These are phyloP conservation scores for Sarocladium brachiariae DNA, from an alignment of 2,329 filamentous ascomycete species.

Conservation along the genomic window DNA sequence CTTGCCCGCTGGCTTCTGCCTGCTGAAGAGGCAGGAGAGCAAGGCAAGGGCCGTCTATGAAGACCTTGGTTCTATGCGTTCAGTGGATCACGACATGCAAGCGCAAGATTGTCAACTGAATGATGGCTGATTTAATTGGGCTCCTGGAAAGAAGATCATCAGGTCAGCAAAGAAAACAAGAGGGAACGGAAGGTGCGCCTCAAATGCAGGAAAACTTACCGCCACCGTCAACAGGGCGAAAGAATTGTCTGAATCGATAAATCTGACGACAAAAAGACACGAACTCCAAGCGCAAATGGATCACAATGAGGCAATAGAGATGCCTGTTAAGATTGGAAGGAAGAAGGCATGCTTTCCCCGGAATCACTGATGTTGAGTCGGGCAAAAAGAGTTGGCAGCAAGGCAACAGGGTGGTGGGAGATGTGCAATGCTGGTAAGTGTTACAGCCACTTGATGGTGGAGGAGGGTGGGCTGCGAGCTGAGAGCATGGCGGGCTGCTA, in stretches of 20 bases:
- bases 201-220: neutral
- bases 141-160: neutral
- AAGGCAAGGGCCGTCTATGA: slow-evolving; percentile 8
- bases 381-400: neutral
- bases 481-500: slow-evolving; percentile 1
- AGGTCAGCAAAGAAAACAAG: slow-evolving; percentile 2
- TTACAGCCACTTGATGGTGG: neutral
- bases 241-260: neutral
- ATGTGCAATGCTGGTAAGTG: neutral
- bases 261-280: neutral
- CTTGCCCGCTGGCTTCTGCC: slow-evolving; percentile 5
- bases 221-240: neutral
- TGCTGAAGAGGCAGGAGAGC: slow-evolving; percentile 1
- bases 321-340: neutral
- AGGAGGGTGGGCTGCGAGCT: slow-evolving; percentile 7
- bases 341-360: neutral
- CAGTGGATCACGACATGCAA: slow-evolving; percentile 1
- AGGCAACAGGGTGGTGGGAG: neutral
- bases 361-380: neutral
- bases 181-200: neutral
- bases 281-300: neutral
- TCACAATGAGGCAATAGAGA: neutral
- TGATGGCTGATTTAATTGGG: neutral
- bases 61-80: neutral
- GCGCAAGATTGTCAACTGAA: neutral